phyloP scores from a whole-genome alignment of 176 grass and related monocot genomes.

The Urochloa ruziziensis region DNA sequence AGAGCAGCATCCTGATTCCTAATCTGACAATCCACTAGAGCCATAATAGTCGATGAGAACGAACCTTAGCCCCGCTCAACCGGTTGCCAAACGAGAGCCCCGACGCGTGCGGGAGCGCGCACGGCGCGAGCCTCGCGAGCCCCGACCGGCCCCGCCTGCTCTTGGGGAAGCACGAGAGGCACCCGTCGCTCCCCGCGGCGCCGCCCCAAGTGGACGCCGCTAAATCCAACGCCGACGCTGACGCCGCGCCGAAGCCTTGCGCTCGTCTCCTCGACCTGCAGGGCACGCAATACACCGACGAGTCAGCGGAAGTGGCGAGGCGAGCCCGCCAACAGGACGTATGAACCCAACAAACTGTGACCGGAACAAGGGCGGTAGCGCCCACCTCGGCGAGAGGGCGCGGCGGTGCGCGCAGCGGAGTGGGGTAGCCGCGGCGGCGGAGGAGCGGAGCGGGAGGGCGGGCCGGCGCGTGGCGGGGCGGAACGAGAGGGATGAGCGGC shows the following conservation, averaged over 20 bases:
- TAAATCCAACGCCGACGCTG: background rate
- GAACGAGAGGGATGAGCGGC: conserved; percentile 8
- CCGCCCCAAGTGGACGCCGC: background rate
- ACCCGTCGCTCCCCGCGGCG: conserved; percentile 28
- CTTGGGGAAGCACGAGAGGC: conserved; percentile 53
- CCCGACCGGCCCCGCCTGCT: conserved; percentile 31
- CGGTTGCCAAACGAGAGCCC: conserved; percentile 23
- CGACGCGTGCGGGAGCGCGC: conserved; percentile 47
- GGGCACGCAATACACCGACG: background rate
- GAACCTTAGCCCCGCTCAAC: conserved; percentile 37
- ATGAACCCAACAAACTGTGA: background rate
- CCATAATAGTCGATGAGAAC: background rate
- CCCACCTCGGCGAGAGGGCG: conserved; percentile 30
- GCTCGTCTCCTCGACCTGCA: conserved; percentile 44
- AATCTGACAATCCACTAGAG: background rate
- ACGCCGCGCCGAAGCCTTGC: background rate
- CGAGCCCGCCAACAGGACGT: background rate
- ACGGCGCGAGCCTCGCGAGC: conserved; percentile 42
- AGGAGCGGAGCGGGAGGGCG: background rate
- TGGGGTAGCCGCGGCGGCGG: background rate
- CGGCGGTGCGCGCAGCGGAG: conserved; percentile 42
- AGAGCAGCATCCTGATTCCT: background rate
- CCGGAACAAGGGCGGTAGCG: background rate
- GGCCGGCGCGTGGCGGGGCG: conserved; percentile 23
- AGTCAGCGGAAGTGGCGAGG: conserved; percentile 1